These are phyloP conservation scores for Davidsoniella eucalypti DNA, from an alignment of 2,329 filamentous ascomycete species.

Conservation along the genomic window DNA sequence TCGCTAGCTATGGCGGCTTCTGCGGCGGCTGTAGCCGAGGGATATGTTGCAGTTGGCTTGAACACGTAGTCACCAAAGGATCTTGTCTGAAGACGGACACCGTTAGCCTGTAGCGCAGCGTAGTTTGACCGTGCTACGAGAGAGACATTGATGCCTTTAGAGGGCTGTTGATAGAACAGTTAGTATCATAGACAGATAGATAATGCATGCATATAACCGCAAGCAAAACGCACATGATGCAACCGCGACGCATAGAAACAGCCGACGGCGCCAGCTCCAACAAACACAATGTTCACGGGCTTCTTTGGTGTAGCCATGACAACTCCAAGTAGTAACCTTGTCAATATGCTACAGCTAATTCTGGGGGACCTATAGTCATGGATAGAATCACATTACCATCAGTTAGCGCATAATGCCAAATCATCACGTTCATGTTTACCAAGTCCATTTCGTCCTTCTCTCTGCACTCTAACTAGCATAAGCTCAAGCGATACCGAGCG, in stretches of 20 bases:
- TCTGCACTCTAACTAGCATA: too few species aligned
- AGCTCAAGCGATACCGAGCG: too few species aligned
- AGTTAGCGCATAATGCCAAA: too few species aligned
- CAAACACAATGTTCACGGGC: conserved; percentile 41
- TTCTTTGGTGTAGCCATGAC: background rate
- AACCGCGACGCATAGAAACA: conserved; percentile 57
- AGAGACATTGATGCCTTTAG: conserved; percentile 40
- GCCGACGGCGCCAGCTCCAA: conserved; percentile 55
- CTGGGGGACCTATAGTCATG: too few species aligned
- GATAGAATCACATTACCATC: too few species aligned
- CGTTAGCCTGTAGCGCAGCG: conserved; percentile 39
- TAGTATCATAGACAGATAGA: background rate
- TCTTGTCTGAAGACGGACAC: conserved; percentile 48
- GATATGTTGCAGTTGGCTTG: conserved; percentile 43
- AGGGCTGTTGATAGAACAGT: conserved; percentile 23
- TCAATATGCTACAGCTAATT: background rate
- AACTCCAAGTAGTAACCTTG: background rate
- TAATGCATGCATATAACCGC: background rate
- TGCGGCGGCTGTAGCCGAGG: conserved; percentile 40
- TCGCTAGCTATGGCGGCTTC: conserved; percentile 15
- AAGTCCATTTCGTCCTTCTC: too few species aligned
- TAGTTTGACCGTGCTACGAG: conserved; percentile 63
- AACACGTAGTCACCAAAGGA: conserved; percentile 53
- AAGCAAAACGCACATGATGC: conserved; percentile 31
- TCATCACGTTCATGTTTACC: too few species aligned